Evolutionary conservation across 2,329 filamentous ascomycete genomes (phyloP), one percentile per base, ranked within the genome.

Genomic region (Grosmannia huntii): DNA sequence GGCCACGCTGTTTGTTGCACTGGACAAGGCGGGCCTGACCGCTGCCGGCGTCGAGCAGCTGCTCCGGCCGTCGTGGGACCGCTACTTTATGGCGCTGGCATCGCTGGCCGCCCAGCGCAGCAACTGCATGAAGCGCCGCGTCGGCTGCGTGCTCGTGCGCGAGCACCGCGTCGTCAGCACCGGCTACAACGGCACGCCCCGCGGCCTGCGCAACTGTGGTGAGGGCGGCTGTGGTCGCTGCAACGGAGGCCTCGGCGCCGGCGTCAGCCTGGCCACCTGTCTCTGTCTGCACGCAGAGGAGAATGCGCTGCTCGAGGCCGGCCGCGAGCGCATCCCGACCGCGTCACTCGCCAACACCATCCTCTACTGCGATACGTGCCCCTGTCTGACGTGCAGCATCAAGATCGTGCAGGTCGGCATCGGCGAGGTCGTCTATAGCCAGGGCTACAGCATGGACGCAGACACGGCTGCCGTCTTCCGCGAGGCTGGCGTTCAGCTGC

Each of bases 321-420:
- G 94, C 0, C 79, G 94, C 65, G 94, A 97, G 71, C 80, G 94
- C 59, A 90, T 99, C 64, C 60, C 62, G 33, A 56, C 62, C 16
- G 44, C 57, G n/a, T 27, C 60, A 2, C 78, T 89, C 23, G 86
- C 89, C 58, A 88, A 85, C 5, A 83, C 88, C 44, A 87, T 90
- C 55, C 75, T 99, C 28, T 99, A 96, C 73, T 96, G 91, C 72
- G 89, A 96, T 69, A 96, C 91, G 64, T 99, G 94, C 71, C 94
- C 94, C 4, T 99, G 94, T 69, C 76, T 99, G 70, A 99, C 94
- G 2, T 99, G 94, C 72, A 96, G 90, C 66, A 95, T 99, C 75
- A 99, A 99, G 76, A 97, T 99, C 67, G 89, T 90, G 25, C 94
- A 99, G 74, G 90, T 97, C 9, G 94, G 94, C 21, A 96, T 99